Base-by-base conservation (phyloP, 163 green algal species). In the Chlamydomonas reinhardtii region DNA sequence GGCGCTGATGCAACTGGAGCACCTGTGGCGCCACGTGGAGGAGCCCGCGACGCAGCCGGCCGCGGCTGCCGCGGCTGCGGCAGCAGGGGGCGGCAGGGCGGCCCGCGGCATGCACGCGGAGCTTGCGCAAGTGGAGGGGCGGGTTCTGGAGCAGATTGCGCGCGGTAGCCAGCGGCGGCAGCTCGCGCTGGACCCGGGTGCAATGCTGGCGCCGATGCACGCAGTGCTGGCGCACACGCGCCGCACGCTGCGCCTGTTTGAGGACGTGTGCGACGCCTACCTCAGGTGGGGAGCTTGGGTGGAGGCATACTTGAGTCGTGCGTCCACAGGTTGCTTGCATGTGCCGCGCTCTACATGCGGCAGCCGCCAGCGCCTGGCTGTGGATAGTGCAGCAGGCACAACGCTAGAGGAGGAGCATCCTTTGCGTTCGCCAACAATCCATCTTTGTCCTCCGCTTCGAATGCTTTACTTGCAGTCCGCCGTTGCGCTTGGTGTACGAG, bases 401-500 rank as follows among this genome's bases (percentile, higher is more conserved):
- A n/a, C n/a, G n/a, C n/a, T n/a, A n/a, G n/a, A n/a, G n/a, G n/a
- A n/a, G n/a, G n/a, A n/a, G n/a, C n/a, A n/a, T n/a, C n/a, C n/a
- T n/a, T n/a, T n/a, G n/a, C n/a, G n/a, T n/a, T n/a, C n/a, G n/a
- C n/a, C n/a, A n/a, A n/a, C n/a, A n/a, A n/a, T n/a, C n/a, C n/a
- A n/a, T n/a, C n/a, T n/a, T n/a, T n/a, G n/a, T n/a, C n/a, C n/a
- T n/a, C n/a, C n/a, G n/a, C n/a, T n/a, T n/a, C n/a, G n/a, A n/a
- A n/a, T n/a, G n/a, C n/a, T n/a, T n/a, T n/a, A n/a, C n/a, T n/a
- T 8, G 39, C 43, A 86, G 79, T 25, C 68, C 79, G 8, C 79
- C 79, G 12, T 64, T 77, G 68, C 24, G 14, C 14, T 39, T 31
- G 34, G 79, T 86, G 34, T 86, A 78, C 54, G 54, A 78, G 54